phyloP scores from a whole-genome alignment of 176 grass and related monocot species.

The Elaeis guineensis region DNA sequence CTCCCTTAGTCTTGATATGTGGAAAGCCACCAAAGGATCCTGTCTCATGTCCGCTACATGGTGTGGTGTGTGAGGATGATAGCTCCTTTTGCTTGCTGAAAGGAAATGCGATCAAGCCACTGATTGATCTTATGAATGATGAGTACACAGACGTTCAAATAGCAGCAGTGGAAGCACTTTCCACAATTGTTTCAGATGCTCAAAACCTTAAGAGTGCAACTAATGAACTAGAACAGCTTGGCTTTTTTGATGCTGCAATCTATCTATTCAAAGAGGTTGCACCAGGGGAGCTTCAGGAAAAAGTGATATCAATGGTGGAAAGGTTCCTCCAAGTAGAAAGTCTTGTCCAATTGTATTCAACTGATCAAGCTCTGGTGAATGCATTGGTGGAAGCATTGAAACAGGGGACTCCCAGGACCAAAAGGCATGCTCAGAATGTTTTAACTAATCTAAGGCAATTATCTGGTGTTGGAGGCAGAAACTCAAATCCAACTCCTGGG shows the following conservation, averaged over 20 bases:
- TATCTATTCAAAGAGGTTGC: constrained; percentile 5
- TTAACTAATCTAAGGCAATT: background rate
- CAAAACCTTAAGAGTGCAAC: constrained; percentile 13
- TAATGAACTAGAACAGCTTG: constrained; percentile 9
- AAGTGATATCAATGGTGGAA: background rate
- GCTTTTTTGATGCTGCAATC: constrained; percentile 2
- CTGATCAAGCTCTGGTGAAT: constrained; percentile 14
- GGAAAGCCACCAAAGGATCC: constrained; percentile 5
- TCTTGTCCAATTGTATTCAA: constrained; percentile 2
- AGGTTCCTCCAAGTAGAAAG: constrained; percentile 4
- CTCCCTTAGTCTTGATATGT: constrained; percentile 7
- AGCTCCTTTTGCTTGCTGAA: constrained; percentile 15
- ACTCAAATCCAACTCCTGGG: background rate
- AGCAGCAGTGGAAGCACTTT: constrained; percentile 18
- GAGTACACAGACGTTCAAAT: constrained; percentile 5
- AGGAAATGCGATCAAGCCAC: constrained; percentile 12
- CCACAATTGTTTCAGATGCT: constrained; percentile 4
- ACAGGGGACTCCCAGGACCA: constrained; percentile 1
- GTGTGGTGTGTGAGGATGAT: background rate
- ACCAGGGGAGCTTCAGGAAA: constrained; percentile 11
- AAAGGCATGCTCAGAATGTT: background rate
- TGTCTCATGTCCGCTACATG: constrained; percentile 7
- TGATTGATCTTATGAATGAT: constrained; percentile 7
- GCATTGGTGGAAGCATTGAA: constrained; percentile 13
- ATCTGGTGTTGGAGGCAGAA: constrained; percentile 9